Conservation (phyloP, 345 rosid genomes). For the Syzygium grande region DNA sequence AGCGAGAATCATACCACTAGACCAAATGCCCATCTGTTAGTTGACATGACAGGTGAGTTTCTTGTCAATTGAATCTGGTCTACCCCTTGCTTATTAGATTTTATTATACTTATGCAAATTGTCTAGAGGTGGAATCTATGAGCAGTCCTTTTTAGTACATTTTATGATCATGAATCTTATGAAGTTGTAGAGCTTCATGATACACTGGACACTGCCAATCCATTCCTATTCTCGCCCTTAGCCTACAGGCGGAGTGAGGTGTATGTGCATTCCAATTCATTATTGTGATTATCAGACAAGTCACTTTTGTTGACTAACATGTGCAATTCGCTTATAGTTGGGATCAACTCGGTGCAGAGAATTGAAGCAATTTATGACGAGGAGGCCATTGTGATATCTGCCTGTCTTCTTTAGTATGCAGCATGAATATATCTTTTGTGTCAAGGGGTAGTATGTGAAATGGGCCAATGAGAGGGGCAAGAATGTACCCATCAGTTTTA, state of each 20-base stretch:
- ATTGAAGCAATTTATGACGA: neutral
- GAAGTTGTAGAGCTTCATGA: neutral
- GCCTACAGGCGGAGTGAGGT: neutral
- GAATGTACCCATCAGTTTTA: neutral
- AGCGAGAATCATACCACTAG: conserved; percentile 88
- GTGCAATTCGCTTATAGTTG: neutral
- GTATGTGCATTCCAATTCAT: neutral
- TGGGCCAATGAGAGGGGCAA: neutral
- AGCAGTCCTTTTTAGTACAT: neutral
- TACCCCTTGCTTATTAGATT: neutral
- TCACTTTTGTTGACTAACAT: neutral
- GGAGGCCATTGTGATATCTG: neutral
- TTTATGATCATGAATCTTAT: neutral
- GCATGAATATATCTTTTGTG: neutral
- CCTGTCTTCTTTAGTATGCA: neutral
- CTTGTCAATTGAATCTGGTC: neutral
- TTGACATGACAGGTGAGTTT: neutral
- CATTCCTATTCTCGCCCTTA: neutral
- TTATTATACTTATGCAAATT: neutral
- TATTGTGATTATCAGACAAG: neutral
- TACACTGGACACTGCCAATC: neutral
- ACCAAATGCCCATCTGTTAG: neutral
- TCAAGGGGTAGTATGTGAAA: neutral
- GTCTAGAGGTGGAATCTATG: neutral
- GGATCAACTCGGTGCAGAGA: neutral